A percentile compares a stretch with the other conserved stretches of the same genome.
These are phyloP conservation scores for Pseudocercospora macadamiae DNA, from an alignment of 2,329 filamentous ascomycete genomes.

Conservation along the genomic window DNA sequence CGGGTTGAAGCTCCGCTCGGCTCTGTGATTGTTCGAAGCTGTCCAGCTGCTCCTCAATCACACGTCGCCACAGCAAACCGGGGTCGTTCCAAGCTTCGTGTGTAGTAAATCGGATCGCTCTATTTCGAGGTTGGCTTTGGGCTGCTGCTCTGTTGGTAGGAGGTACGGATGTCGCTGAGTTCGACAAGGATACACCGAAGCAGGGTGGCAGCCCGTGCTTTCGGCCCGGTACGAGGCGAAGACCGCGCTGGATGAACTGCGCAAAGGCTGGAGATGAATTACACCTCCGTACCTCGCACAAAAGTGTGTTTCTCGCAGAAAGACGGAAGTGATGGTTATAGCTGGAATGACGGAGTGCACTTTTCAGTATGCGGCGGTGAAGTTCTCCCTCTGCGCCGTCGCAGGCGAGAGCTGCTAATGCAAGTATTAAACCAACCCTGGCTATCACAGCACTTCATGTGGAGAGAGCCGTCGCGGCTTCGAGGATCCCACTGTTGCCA, in stretches of 20 bases:
- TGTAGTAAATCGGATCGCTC: neutral
- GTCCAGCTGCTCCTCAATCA: neutral
- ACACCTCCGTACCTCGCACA: neutral
- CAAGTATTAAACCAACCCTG: neutral
- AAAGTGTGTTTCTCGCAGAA: neutral
- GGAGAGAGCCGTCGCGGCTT: neutral
- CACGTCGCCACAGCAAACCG: neutral
- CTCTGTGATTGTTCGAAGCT: neutral
- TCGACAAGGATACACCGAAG: too few species aligned
- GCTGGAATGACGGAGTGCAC: neutral
- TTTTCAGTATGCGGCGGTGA: neutral
- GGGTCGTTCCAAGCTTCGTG: neutral
- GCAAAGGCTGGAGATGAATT: neutral
- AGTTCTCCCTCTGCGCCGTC: conserved; percentile 4
- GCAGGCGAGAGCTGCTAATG: conserved; percentile 1
- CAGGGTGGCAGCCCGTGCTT: too few species aligned
- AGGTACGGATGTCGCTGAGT: neutral
- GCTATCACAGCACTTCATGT: conserved; percentile 1
- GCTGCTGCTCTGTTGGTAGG: conserved; percentile 1
- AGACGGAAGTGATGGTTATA: neutral
- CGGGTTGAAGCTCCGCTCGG: conserved; percentile 6
- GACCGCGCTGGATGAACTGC: too few species aligned
- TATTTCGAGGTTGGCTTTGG: conserved; percentile 1
- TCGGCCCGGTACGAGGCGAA: too few species aligned
- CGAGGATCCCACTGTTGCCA: neutral